Evolutionary conservation across 73 alveolate genomes (phyloP).

Genomic region (Tetrahymena borealis): DNA sequence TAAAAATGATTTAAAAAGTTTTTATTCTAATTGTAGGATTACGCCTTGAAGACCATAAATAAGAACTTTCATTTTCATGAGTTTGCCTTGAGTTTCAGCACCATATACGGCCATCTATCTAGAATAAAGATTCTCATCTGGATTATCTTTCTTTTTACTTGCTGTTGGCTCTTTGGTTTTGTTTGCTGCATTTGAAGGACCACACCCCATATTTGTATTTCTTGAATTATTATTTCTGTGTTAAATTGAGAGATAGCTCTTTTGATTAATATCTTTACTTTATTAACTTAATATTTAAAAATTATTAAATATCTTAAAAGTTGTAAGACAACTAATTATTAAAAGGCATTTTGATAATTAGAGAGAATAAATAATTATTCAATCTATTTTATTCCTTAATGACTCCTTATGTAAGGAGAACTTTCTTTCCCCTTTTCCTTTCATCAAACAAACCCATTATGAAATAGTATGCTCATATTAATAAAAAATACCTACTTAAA

Average conservation of each 20-base stretch:
- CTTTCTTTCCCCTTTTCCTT: too few relatives aligned
- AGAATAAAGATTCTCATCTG: conserved; percentile 40
- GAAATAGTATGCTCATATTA: too few relatives aligned
- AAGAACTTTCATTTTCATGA: conserved; percentile 21
- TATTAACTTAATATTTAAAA: background rate
- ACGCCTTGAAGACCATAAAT: conserved; percentile 42
- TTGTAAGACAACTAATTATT: too few relatives aligned
- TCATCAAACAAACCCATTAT: too few relatives aligned
- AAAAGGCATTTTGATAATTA: too few relatives aligned
- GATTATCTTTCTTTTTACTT: conserved; percentile 5
- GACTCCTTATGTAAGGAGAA: background rate
- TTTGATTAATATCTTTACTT: too few relatives aligned
- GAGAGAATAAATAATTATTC: background rate
- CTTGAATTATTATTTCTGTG: background rate
- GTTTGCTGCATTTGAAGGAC: background rate
- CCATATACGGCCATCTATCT: conserved; percentile 46
- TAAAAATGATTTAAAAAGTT: background rate
- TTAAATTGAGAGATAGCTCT: too few relatives aligned
- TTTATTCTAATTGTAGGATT: conserved; percentile 44
- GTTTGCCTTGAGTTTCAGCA: conserved; percentile 36
- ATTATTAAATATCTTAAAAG: background rate
- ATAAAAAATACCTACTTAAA: too few relatives aligned
- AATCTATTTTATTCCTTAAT: background rate
- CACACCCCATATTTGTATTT: background rate
- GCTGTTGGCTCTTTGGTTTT: background rate